Conservation (phyloP, 257 asterid genomes). For the Solanum bulbocastanum region DNA sequence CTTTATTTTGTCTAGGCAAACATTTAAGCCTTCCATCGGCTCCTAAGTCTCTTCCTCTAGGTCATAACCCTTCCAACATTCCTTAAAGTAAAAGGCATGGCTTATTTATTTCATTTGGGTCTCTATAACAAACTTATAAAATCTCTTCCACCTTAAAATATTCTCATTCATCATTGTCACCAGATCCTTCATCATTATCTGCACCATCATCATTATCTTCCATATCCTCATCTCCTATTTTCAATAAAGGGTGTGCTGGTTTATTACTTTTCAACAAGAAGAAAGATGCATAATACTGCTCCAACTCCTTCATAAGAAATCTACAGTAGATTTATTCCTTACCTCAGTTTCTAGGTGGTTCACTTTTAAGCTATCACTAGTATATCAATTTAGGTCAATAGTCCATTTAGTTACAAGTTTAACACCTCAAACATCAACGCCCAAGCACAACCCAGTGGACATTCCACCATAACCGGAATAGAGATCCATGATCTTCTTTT, state of each 20-base stretch:
- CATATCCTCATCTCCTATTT: not conserved
- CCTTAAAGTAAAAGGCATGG: slow-evolving; percentile 44
- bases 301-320: slow-evolving; percentile 68
- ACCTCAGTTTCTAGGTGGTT: slow-evolving; percentile 83
- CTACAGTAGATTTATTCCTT: slow-evolving; percentile 50
- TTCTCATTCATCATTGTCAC: slow-evolving; percentile 23
- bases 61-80: slow-evolving; percentile 73
- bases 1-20: no score
- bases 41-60: slow-evolving; percentile 73
- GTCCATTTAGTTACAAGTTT: slow-evolving; percentile 54
- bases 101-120: slow-evolving; percentile 17
- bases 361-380: slow-evolving; percentile 54
- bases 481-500: slow-evolving; percentile 48
- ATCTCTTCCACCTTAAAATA: slow-evolving; percentile 50
- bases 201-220: not conserved
- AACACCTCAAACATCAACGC: slow-evolving; percentile 50
- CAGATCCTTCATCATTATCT: slow-evolving; percentile 13
- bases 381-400: not conserved
- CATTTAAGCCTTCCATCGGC: no score
- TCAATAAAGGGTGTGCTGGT: slow-evolving; percentile 1
- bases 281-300: slow-evolving; percentile 34
- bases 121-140: slow-evolving; percentile 36
- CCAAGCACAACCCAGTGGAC: slow-evolving; percentile 83
- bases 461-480: slow-evolving; percentile 89
- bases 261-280: slow-evolving; percentile 16